Conservation (phyloP, 352 stramenopile species). For the Phytophthora palmivora region DNA sequence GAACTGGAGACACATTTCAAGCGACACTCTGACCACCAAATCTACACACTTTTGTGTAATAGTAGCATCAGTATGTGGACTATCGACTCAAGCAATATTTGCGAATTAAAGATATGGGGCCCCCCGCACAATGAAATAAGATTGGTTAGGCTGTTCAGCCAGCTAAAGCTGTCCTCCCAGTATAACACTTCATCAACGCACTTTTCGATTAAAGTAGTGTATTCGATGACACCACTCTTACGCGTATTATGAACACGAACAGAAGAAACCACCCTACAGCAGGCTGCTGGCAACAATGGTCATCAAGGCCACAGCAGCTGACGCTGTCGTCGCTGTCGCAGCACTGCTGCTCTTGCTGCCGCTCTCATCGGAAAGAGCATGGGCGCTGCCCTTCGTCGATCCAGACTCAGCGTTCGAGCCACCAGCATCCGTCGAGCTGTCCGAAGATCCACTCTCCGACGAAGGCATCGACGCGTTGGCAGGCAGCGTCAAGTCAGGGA, state of each 20-base stretch:
- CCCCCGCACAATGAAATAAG: too few species aligned
- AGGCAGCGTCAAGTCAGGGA: slow-evolving; percentile 49
- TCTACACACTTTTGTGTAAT: too few species aligned
- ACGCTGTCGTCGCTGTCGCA: slow-evolving; percentile 20
- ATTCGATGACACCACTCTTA: slow-evolving; percentile 17
- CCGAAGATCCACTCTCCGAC: slow-evolving; percentile 7
- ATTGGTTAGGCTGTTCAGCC: too few species aligned
- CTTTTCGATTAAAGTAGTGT: slow-evolving; percentile 7
- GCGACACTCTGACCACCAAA: too few species aligned
- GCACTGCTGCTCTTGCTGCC: slow-evolving; percentile 22
- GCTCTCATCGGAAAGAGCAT: slow-evolving; percentile 19
- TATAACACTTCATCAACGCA: too few species aligned
- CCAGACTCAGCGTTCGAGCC: slow-evolving; percentile 7
- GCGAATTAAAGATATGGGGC: too few species aligned
- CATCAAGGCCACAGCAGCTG: slow-evolving; percentile 31
- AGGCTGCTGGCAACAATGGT: slow-evolving; percentile 32
- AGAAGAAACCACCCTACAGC: slow-evolving; percentile 24
- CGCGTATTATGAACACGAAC: slow-evolving; percentile 16
- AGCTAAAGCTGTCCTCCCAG: too few species aligned
- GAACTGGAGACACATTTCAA: too few species aligned
- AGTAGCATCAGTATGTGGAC: too few species aligned
- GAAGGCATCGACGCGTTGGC: slow-evolving; percentile 25
- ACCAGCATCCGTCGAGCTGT: slow-evolving; percentile 8
- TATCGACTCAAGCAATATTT: too few species aligned
- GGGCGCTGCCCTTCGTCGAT: slow-evolving; percentile 15